Conservation (phyloP, 768 basidiomycete species). For the Hortiboletus flavorubellus region DNA sequence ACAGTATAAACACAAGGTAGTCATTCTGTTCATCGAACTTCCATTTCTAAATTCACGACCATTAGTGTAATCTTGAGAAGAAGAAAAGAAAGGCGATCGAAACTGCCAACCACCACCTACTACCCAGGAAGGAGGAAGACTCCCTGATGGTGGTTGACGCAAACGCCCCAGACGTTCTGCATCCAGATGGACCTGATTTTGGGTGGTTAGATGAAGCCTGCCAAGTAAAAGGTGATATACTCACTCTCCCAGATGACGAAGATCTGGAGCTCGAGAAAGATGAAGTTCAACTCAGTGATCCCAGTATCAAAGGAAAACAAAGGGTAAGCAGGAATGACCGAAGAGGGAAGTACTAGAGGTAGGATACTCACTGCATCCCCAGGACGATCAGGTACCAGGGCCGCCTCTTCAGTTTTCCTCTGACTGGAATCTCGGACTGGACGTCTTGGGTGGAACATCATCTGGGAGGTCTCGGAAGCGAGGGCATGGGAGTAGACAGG, state of each 20-base stretch:
- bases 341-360: conserved; percentile 1
- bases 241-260: conserved; percentile 15
- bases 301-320: conserved; percentile 1
- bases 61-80: conserved; percentile 22
- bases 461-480: conserved; percentile 10
- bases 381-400: conserved; percentile 1
- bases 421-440: conserved; percentile 23
- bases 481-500: conserved; percentile 7
- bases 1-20: conserved; percentile 24
- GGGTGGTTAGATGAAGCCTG: conserved; percentile 30
- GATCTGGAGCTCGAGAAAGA: conserved; percentile 11
- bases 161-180: conserved; percentile 23
- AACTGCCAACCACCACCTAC: conserved; percentile 1
- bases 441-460: conserved; percentile 4
- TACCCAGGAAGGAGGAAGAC: conserved; percentile 23
- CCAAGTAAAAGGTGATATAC: conserved; percentile 24
- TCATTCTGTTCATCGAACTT: neutral
- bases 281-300: conserved; percentile 8
- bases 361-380: conserved; percentile 1
- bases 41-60: neutral
- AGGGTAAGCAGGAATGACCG: conserved; percentile 1
- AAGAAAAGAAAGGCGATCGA: conserved; percentile 28
- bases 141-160: conserved; percentile 30
- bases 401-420: conserved; percentile 13
- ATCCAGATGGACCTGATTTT: conserved; percentile 10